These are phyloP conservation scores for Hypomontagnella monticulosa DNA, from an alignment of 495 filamentous ascomycete species.

Conservation along the genomic window DNA sequence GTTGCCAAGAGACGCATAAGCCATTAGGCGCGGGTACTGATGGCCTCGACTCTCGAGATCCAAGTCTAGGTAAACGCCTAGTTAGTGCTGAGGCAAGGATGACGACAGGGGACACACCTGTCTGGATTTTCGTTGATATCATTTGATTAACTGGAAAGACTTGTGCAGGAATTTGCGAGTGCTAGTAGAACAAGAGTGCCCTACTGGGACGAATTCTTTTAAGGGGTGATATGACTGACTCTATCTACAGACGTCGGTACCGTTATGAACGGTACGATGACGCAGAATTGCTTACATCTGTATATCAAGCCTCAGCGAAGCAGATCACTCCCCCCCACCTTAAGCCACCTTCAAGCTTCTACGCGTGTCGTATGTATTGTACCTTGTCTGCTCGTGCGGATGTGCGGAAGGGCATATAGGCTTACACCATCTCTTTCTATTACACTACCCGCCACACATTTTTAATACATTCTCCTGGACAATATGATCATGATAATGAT, in stretches of 20 bases:
- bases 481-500: too few species aligned
- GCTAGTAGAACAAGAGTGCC: too few species aligned
- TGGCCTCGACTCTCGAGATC: constrained; percentile 11
- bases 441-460: too few species aligned
- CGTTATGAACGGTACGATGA: constrained; percentile 3
- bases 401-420: too few species aligned
- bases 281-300: constrained; percentile 21
- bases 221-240: constrained; percentile 6
- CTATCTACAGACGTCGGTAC: neutral
- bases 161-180: too few species aligned
- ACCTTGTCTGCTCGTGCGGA: too few species aligned
- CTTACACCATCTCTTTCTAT: neutral
- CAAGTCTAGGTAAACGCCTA: neutral
- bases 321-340: too few species aligned
- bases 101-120: constrained; percentile 13
- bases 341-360: too few species aligned
- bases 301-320: neutral
- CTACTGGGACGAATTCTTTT: too few species aligned
- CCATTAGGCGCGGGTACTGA: constrained; percentile 5
- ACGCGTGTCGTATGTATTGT: too few species aligned
- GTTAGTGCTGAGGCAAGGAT: constrained; percentile 1
- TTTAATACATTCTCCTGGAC: too few species aligned
- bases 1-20: constrained; percentile 24
- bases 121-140: neutral
- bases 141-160: too few species aligned